phyloP scores from a whole-genome alignment of 202 grass and related monocot species.

The Brachypodium distachyon region DNA sequence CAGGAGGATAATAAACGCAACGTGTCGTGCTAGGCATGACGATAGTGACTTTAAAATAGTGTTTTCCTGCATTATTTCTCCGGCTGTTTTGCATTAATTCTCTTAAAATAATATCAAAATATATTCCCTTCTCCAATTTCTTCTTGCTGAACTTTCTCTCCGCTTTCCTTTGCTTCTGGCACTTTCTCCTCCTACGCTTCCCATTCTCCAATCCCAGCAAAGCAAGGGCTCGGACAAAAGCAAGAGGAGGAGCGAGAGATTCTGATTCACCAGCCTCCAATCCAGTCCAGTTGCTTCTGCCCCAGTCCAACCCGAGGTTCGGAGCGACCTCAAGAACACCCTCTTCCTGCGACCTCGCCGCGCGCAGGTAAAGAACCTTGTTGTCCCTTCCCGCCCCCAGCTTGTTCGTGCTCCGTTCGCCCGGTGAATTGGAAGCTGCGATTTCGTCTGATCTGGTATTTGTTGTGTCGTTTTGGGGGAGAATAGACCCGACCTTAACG shows the following conservation, averaged over 20 bases:
- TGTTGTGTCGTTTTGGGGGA: too few relatives aligned
- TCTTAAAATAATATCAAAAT: too few relatives aligned
- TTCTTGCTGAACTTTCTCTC: too few relatives aligned
- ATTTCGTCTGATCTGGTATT: neutral
- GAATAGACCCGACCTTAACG: neutral
- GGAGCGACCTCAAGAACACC: neutral
- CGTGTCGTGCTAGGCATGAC: too few relatives aligned
- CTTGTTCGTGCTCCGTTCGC: neutral
- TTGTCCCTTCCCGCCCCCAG: neutral
- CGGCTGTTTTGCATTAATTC: neutral
- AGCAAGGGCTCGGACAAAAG: neutral
- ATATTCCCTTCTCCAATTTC: too few relatives aligned
- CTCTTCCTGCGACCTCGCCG: neutral
- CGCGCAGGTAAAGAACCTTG: slow-evolving; percentile 17
- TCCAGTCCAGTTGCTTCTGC: slow-evolving; percentile 30
- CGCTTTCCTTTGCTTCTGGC: neutral
- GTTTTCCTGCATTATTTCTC: too few relatives aligned
- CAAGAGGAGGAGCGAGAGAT: neutral
- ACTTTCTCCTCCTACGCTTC: neutral
- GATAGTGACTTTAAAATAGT: too few relatives aligned
- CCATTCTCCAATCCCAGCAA: neutral
- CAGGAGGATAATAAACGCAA: too few relatives aligned
- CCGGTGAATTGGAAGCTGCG: neutral
- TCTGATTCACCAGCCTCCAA: slow-evolving; percentile 16
- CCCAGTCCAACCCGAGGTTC: neutral